Evolutionary conservation across 768 basidiomycete species (phyloP), one percentile per base, ranked within the genome.

Genomic region (Suillus paluster): DNA sequence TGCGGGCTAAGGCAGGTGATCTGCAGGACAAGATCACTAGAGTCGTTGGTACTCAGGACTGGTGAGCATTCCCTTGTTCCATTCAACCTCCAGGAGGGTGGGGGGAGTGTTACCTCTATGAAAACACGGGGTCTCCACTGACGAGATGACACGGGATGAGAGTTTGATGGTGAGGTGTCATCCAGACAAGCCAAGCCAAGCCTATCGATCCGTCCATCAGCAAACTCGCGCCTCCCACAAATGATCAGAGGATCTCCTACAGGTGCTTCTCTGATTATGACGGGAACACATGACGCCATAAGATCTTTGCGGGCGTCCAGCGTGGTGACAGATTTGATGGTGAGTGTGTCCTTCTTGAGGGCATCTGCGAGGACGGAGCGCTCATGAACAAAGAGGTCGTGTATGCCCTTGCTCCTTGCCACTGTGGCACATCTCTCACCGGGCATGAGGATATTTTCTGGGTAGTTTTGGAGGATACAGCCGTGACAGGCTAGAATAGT

Each of bases 381-480:
- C 9, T 59, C 58, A 33, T 5, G 41, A 3, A 5, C 8, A 3
- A 23, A 30, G 44, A 59, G 45, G 17, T 44, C 58, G 0, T 30
- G 7, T 34, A 59, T 59, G 21, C 58, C 58, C 58, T 59, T 59
- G 33, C 45, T 49, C 58, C 10, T 49, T 4, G 4, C 9, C 1
- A 45, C 0, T 45, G 27, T 46, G 21, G 23, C 12, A 33, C 27
- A n/a, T 34, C 10, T 23, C 21, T 59, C 25, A 36, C 44, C 12
- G 11, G 46, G 58, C 58, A 59, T 49, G 9, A 45, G n/a, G 9
- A 59, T 45, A 33, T 4, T 4, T 4, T 34, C 39, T 1, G 30
- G 58, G 33, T 45, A 59, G 27, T 45, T 45, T 49, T 33, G 4
- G 14, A 59, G 33, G 3, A 59, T 49, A 6, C 17, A 59, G 4